Percentiles rank a stretch among this genome's conserved stretches.
phyloP scores from a whole-genome alignment of 2,329 filamentous ascomycete species.

The Peltaster fructicola region DNA sequence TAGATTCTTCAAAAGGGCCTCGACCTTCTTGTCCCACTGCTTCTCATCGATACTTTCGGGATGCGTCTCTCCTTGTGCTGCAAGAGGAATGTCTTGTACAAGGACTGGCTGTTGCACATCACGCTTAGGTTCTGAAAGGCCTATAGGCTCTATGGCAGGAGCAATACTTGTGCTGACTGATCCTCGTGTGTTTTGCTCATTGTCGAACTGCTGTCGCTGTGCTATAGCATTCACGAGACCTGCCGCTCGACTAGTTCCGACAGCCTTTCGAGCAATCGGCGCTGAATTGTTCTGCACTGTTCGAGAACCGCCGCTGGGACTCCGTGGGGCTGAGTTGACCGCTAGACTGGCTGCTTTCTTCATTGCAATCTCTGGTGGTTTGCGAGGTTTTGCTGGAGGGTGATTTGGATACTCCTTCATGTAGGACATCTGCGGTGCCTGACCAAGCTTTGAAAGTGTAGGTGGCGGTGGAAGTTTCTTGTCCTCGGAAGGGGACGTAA shows the following conservation, averaged over 20 bases:
- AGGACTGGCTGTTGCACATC: constrained; percentile 8
- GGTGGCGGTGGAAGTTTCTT: constrained; percentile 4
- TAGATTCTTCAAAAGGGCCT: constrained; percentile 53
- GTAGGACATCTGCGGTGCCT: constrained; percentile 19
- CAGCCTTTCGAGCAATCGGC: constrained; percentile 19
- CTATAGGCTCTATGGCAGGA: too few relatives aligned
- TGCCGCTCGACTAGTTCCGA: constrained; percentile 13
- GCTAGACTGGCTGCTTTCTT: constrained; percentile 4
- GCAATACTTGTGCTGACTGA: too few relatives aligned
- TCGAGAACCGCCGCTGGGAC: constrained; percentile 8
- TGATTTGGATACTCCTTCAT: constrained; percentile 32
- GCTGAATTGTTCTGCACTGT: too few relatives aligned
- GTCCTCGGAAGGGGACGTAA: too few relatives aligned
- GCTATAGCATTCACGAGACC: constrained; percentile 18
- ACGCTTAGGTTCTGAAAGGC: too few relatives aligned
- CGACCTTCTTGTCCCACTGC: constrained; percentile 45
- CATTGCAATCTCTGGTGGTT: constrained; percentile 8
- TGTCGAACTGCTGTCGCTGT: constrained; percentile 17
- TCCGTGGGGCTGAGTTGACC: constrained; percentile 10
- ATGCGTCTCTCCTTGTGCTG: too few relatives aligned
- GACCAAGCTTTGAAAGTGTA: constrained; percentile 8
- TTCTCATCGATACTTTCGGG: too few relatives aligned
- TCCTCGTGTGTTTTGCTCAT: too few relatives aligned
- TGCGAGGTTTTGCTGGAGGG: constrained; percentile 16
- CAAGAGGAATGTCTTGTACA: too few relatives aligned